These are phyloP conservation scores for Aureobasidium sp. DNA, from an alignment of 2,329 filamentous ascomycete genomes.

Conservation along the genomic window DNA sequence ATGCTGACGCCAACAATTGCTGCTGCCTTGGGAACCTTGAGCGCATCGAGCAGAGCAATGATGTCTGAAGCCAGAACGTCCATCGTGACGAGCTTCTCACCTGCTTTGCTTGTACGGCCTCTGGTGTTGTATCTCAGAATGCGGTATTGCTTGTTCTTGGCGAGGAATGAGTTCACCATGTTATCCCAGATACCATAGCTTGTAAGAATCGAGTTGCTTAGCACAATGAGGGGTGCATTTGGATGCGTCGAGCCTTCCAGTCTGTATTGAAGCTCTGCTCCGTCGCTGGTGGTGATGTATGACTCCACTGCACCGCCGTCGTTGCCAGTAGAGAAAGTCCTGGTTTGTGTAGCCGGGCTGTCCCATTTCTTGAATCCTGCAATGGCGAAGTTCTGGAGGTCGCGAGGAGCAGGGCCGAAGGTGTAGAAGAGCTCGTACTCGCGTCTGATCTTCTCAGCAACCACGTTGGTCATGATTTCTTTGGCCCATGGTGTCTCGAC, in stretches of 20 bases:
- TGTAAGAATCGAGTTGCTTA: conserved; percentile 73
- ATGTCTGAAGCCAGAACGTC: conserved; percentile 63
- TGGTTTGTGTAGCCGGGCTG: conserved; percentile 47
- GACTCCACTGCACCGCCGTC: conserved; percentile 53
- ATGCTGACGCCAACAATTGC: conserved; percentile 69
- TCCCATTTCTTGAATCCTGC: conserved; percentile 43
- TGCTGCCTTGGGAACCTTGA: conserved; percentile 60
- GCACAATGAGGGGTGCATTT: conserved; percentile 62
- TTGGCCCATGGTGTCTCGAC: conserved; percentile 54
- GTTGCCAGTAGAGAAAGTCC: conserved; percentile 43
- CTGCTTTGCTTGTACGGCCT: conserved; percentile 47
- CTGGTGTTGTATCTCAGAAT: conserved; percentile 72
- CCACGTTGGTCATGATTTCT: conserved; percentile 50
- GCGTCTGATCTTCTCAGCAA: conserved; percentile 49
- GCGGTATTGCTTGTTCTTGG: conserved; percentile 52
- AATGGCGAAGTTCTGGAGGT: conserved; percentile 50
- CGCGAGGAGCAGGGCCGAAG: conserved; percentile 66
- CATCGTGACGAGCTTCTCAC: conserved; percentile 40
- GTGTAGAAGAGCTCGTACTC: conserved; percentile 68
- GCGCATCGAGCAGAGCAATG: conserved; percentile 53
- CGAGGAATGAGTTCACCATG: conserved; percentile 54
- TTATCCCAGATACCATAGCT: conserved; percentile 74
- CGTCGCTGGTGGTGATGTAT: conserved; percentile 60
- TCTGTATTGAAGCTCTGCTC: conserved; percentile 60
- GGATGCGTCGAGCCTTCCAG: conserved; percentile 64